Conservation (phyloP, 2,329 filamentous ascomycete genomes). For the Huntiella savannae region DNA sequence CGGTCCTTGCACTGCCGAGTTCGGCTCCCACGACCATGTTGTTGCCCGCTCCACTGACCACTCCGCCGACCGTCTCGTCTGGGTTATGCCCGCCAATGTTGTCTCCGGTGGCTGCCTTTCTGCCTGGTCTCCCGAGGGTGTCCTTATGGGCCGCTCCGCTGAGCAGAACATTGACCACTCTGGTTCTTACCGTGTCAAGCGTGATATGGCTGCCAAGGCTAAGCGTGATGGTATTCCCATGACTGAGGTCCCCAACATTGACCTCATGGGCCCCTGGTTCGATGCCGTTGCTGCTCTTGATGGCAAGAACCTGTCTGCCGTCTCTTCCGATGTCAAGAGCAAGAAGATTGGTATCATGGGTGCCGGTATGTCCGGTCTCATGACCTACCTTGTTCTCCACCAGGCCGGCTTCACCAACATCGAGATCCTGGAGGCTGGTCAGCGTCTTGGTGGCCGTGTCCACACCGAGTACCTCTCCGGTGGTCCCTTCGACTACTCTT, state of each 20-base stretch:
- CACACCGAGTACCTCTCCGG: slow-evolving; percentile 43
- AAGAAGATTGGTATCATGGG: slow-evolving; percentile 45
- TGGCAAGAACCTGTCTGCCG: slow-evolving; percentile 20
- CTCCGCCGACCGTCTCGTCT: slow-evolving; percentile 13
- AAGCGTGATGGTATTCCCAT: slow-evolving; percentile 22
- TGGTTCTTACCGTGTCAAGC: slow-evolving; percentile 3
- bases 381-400: slow-evolving; percentile 33
- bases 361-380: slow-evolving; percentile 45
- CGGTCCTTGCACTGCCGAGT: slow-evolving; percentile 12
- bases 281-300: slow-evolving; percentile 41
- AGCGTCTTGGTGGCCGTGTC: slow-evolving; percentile 43
- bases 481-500: slow-evolving; percentile 43
- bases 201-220: slow-evolving; percentile 13
- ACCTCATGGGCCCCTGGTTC: slow-evolving; percentile 37
- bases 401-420: slow-evolving; percentile 38
- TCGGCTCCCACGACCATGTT: slow-evolving; percentile 12
- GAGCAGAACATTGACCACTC: slow-evolving; percentile 12
- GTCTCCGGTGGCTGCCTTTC: slow-evolving; percentile 23
- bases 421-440: slow-evolving; percentile 40
- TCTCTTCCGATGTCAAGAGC: slow-evolving; percentile 35
- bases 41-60: slow-evolving; percentile 13
- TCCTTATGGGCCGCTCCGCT: slow-evolving; percentile 17
- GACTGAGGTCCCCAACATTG: slow-evolving; percentile 21
- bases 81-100: slow-evolving; percentile 13
- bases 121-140: slow-evolving; percentile 19